Conservation (phyloP, 2,329 filamentous ascomycete genomes). For the Nothophaeocryptopus gaeumannii region DNA sequence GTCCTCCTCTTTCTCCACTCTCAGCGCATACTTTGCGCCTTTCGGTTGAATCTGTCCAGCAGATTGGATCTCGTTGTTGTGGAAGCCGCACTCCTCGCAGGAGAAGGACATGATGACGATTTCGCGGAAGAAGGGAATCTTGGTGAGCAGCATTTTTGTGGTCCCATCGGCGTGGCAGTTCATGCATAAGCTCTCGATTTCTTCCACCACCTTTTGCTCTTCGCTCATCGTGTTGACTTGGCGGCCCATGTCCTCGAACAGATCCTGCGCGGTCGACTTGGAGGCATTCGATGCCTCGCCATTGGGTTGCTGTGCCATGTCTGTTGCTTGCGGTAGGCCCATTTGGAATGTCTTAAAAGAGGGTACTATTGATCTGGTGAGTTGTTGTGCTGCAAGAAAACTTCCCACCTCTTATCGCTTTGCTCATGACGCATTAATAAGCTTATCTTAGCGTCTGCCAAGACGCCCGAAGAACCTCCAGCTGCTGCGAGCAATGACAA, state of each 20-base stretch:
- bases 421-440: too few species aligned
- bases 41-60: constrained; percentile 89
- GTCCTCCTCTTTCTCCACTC: constrained; percentile 69
- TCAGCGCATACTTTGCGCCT: constrained; percentile 79
- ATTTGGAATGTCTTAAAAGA: background rate
- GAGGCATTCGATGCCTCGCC: constrained; percentile 5
- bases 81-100: constrained; percentile 83
- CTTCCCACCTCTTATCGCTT: too few species aligned
- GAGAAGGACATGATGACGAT: constrained; percentile 96
- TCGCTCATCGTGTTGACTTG: constrained; percentile 44
- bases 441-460: too few species aligned
- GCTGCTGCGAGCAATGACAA: too few species aligned
- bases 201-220: constrained; percentile 51
- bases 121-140: constrained; percentile 95
- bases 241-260: constrained; percentile 53
- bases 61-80: constrained; percentile 91
- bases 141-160: constrained; percentile 82
- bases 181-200: constrained; percentile 55
- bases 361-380: too few species aligned
- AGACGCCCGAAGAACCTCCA: too few species aligned
- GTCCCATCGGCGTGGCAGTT: constrained; percentile 61
- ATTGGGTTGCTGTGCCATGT: constrained; percentile 17
- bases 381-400: too few species aligned
- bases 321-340: constrained; percentile 14
- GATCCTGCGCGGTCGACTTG: constrained; percentile 42